Evolutionary conservation across 2,329 filamentous ascomycete genomes (phyloP).

Genomic region (Claviceps quebecensis): DNA sequence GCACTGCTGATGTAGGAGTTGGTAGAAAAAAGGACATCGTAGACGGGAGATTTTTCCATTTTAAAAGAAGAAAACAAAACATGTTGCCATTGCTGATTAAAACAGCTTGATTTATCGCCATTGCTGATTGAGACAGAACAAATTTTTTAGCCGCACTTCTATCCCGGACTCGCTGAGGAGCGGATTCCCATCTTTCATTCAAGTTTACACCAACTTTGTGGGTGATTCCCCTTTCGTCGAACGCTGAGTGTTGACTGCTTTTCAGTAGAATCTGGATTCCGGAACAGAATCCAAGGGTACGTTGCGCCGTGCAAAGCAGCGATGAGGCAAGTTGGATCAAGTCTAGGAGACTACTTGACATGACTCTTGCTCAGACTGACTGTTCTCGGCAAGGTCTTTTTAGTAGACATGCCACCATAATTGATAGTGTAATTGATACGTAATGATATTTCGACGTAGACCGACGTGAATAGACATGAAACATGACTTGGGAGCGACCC

Average conservation of each 20-base stretch:
- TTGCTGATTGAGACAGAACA: constrained; percentile 1
- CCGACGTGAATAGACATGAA: neutral
- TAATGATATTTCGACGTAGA: neutral
- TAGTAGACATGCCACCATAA: neutral
- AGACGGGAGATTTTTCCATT: neutral
- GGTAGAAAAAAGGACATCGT: neutral
- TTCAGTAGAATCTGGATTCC: neutral
- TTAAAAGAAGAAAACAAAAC: neutral
- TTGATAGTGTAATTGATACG: neutral
- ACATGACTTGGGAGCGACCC: neutral
- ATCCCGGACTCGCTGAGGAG: neutral
- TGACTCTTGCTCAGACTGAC: neutral
- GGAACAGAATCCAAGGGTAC: neutral
- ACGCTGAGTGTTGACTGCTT: constrained; percentile 1
- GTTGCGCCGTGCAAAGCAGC: neutral
- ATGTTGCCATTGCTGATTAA: constrained; percentile 1
- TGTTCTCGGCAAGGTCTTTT: neutral
- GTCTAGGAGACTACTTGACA: neutral
- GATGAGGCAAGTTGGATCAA: neutral
- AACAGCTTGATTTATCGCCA: neutral
- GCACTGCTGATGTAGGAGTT: constrained; percentile 3
- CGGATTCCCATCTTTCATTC: neutral
- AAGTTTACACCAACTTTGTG: neutral
- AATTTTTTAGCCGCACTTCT: neutral
- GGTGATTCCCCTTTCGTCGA: neutral